Percentiles rank a stretch among this genome's conserved stretches.
phyloP scores from a whole-genome alignment of 352 stramenopile species.

The Phytophthora pinifolia region DNA sequence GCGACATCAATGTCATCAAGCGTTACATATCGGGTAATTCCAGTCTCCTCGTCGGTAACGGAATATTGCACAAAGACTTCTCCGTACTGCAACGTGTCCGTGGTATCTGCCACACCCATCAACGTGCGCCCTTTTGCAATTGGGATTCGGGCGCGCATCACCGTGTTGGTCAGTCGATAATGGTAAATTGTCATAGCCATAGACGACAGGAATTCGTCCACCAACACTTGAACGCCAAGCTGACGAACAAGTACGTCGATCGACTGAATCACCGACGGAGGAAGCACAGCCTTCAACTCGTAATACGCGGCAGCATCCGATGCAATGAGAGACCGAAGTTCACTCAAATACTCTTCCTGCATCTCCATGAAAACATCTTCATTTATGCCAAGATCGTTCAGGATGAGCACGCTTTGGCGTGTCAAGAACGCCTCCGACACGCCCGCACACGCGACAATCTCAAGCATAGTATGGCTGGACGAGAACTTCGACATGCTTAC shows the following conservation, averaged over 20 bases:
- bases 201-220: constrained; percentile 50
- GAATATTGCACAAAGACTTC: constrained; percentile 83
- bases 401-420: constrained; percentile 73
- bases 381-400: constrained; percentile 60
- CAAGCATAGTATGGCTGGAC: constrained; percentile 61
- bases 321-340: constrained; percentile 53
- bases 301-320: constrained; percentile 50
- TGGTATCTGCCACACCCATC: constrained; percentile 86
- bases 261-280: constrained; percentile 30
- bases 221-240: constrained; percentile 40
- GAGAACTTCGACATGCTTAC: constrained; percentile 78
- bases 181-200: constrained; percentile 62
- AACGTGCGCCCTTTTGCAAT: constrained; percentile 65
- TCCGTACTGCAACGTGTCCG: constrained; percentile 58
- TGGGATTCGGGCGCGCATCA: constrained; percentile 72
- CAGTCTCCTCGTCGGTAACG: constrained; percentile 35
- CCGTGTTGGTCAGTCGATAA: constrained; percentile 70
- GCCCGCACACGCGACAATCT: constrained; percentile 59
- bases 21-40: constrained; percentile 17
- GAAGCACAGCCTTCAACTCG: constrained; percentile 47
- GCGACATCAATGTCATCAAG: constrained; percentile 53
- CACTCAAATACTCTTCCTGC: constrained; percentile 68
- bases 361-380: constrained; percentile 67
- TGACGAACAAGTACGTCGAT: constrained; percentile 44
- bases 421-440: constrained; percentile 69